Conservation (phyloP, 257 asterid genomes). For the Thymus quinquecostatus region DNA sequence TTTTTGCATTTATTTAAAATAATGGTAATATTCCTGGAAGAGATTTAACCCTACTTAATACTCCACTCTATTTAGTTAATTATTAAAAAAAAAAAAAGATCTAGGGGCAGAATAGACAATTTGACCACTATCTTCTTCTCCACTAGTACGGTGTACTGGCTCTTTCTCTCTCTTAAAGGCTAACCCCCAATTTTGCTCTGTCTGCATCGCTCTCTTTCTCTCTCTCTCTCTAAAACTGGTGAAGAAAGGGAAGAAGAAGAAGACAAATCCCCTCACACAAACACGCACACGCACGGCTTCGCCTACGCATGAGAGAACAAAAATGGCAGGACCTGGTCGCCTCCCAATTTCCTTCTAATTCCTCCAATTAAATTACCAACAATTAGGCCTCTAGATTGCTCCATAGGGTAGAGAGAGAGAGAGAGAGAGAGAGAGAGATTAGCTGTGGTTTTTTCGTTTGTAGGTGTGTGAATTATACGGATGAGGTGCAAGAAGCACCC, state of each 20-base stretch:
- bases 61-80: neutral
- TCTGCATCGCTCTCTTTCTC: constrained; percentile 28
- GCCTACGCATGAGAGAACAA: constrained; percentile 24
- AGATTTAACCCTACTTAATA: constrained; percentile 10
- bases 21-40: constrained; percentile 25
- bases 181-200: constrained; percentile 18
- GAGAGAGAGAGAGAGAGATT: neutral
- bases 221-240: constrained; percentile 8
- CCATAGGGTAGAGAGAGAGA: neutral
- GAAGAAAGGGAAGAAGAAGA: neutral
- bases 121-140: constrained; percentile 18
- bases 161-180: constrained; percentile 33
- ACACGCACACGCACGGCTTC: constrained; percentile 21
- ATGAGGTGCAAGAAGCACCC: constrained; percentile 84
- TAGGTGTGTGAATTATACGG: neutral
- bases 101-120: constrained; percentile 1
- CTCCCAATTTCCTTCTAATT: constrained; percentile 15
- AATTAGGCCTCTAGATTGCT: neutral
- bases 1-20: neutral
- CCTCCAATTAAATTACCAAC: constrained; percentile 1
- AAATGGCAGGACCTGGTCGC: constrained; percentile 30
- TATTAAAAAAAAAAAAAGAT: neutral
- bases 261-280: constrained; percentile 30
- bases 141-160: constrained; percentile 16
- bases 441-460: neutral